Evolutionary conservation across 108 stramenopile genomes (phyloP).

Genomic region (Seminavis robusta): DNA sequence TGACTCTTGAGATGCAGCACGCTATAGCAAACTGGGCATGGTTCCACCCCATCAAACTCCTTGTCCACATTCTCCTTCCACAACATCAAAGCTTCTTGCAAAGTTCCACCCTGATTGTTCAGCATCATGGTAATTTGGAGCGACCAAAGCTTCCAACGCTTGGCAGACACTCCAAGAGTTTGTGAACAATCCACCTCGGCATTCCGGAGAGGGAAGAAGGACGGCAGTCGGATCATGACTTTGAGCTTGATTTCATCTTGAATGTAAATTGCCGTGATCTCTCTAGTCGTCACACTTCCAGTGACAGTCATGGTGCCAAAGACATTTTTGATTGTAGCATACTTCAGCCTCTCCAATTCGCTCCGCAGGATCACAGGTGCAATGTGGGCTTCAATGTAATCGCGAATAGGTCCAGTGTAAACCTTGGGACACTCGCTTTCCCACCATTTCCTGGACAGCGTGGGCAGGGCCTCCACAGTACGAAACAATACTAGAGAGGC

Average conservation of each 20-base stretch:
- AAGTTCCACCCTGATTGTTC: constrained; percentile 79
- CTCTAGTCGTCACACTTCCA: constrained; percentile 64
- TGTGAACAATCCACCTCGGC: constrained; percentile 83
- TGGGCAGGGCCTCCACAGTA: constrained; percentile 71
- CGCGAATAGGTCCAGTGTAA: constrained; percentile 34
- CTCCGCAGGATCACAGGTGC: constrained; percentile 64
- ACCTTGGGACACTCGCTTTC: constrained; percentile 70
- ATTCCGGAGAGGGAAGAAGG: constrained; percentile 73
- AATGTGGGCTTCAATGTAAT: constrained; percentile 69
- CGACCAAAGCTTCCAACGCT: constrained; percentile 75
- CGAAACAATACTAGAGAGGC: constrained; percentile 61
- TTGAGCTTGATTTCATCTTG: constrained; percentile 87
- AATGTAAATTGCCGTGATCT: constrained; percentile 71
- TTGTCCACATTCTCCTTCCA: constrained; percentile 98
- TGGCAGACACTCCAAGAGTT: constrained; percentile 71
- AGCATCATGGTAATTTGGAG: constrained; percentile 80
- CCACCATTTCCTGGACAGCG: constrained; percentile 77
- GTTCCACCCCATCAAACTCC: constrained; percentile 98
- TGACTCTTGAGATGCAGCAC: constrained; percentile 90
- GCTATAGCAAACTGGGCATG: constrained; percentile 97
- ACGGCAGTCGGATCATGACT: constrained; percentile 65
- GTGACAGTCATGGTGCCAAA: constrained; percentile 79
- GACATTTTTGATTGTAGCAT: constrained; percentile 30
- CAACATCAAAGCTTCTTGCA: constrained; percentile 87
- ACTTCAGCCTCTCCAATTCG: constrained; percentile 62